Evolutionary conservation across 2,329 filamentous ascomycete species (phyloP).

Genomic region (Sclerotinia minor): DNA sequence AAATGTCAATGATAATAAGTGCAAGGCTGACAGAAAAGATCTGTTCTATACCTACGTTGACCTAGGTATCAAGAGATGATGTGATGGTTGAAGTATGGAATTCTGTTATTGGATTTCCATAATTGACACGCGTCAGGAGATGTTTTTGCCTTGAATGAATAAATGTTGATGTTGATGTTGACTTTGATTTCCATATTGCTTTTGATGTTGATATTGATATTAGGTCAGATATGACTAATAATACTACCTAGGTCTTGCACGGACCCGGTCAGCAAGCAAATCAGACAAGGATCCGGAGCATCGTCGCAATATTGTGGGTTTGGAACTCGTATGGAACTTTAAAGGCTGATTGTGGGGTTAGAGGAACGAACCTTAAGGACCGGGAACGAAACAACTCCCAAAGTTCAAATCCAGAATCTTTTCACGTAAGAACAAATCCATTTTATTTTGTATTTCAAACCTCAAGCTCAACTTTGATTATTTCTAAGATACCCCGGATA

Average conservation of each 20-base stretch:
- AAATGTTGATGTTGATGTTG: neutral
- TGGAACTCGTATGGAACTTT: neutral
- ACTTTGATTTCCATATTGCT: neutral
- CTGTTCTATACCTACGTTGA: neutral
- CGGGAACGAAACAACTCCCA: constrained; percentile 16
- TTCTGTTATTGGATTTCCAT: neutral
- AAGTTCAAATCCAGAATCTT: constrained; percentile 15
- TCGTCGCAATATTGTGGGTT: constrained; percentile 12
- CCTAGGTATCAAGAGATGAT: neutral
- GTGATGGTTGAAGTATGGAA: neutral
- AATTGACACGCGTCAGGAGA: too few relatives aligned
- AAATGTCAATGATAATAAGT: neutral
- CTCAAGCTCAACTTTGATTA: constrained; percentile 6
- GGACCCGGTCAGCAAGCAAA: constrained; percentile 4
- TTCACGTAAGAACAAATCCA: constrained; percentile 1
- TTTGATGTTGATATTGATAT: neutral
- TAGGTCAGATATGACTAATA: neutral
- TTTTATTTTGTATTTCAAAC: neutral
- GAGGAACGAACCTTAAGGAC: constrained; percentile 1
- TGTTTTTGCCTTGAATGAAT: neutral
- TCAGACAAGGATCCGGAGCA: constrained; percentile 11
- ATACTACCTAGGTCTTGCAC: neutral
- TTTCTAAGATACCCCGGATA: constrained; percentile 3
- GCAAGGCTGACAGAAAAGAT: constrained; percentile 8
- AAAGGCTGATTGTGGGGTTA: constrained; percentile 20